Evolutionary conservation across 108 stramenopile species (phyloP).

Genomic region (Epithemia pelagica): DNA sequence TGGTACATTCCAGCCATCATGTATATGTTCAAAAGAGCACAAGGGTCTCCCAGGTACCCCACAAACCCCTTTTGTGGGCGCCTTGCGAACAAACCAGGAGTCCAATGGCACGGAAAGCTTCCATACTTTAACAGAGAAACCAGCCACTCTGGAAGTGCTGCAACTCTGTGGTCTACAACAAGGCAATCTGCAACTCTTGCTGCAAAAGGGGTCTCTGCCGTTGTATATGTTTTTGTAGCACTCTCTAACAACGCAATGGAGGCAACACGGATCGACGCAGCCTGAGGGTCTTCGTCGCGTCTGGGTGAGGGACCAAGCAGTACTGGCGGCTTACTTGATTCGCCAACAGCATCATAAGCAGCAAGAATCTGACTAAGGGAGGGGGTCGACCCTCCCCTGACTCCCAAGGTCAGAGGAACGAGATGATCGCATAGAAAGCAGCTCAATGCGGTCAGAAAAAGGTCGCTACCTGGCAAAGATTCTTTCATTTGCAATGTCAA

Average conservation of each 20-base stretch:
- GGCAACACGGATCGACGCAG: not conserved
- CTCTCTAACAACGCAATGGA: slow-evolving; percentile 5
- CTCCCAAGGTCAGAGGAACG: not conserved
- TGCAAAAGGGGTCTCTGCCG: slow-evolving; percentile 27
- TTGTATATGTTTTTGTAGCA: not conserved
- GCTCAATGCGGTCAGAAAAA: not conserved
- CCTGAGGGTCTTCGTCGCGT: not conserved
- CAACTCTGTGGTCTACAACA: slow-evolving; percentile 12
- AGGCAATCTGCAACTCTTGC: slow-evolving; percentile 59
- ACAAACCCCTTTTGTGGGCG: not conserved
- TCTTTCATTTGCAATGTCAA: not conserved
- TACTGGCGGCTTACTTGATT: not conserved
- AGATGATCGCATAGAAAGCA: not conserved
- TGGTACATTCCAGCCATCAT: slow-evolving; percentile 50
- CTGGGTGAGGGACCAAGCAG: not conserved
- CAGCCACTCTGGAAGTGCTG: slow-evolving; percentile 64
- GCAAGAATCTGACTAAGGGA: not conserved
- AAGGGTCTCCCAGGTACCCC: slow-evolving; percentile 39
- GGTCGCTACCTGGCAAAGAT: not conserved
- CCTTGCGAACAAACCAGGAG: slow-evolving; percentile 45
- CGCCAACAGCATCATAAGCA: not conserved
- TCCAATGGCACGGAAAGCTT: not conserved
- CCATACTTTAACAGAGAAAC: slow-evolving; percentile 46
- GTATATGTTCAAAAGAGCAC: slow-evolving; percentile 53
- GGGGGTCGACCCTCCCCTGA: not conserved